phyloP scores from a whole-genome alignment of 2,329 filamentous ascomycete genomes.

The Talaromyces sp. region DNA sequence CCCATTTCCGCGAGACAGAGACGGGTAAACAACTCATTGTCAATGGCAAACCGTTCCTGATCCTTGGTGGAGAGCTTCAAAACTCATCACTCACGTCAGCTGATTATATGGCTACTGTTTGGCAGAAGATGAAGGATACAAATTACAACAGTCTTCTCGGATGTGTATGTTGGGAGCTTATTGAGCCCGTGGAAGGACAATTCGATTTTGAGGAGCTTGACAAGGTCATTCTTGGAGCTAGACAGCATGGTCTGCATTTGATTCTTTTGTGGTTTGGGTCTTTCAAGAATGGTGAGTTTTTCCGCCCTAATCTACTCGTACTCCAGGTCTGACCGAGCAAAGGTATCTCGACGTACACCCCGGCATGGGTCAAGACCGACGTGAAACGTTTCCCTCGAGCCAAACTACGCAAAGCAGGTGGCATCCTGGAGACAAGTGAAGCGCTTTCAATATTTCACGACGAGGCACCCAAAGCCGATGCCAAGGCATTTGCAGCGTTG shows the following conservation, averaged over 20 bases:
- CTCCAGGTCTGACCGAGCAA: background rate
- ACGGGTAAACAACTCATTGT: background rate
- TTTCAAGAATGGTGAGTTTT: background rate
- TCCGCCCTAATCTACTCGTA: background rate
- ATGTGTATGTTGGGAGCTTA: background rate
- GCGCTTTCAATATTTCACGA: background rate
- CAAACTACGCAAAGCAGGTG: background rate
- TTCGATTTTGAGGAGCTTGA: background rate
- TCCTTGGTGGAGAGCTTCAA: slow-evolving; percentile 27
- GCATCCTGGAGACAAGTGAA: background rate
- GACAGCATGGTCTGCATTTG: background rate
- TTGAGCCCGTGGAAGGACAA: background rate
- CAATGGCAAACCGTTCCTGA: background rate
- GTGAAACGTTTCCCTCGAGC: background rate
- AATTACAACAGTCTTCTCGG: slow-evolving; percentile 44
- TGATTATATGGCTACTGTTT: slow-evolving; percentile 46
- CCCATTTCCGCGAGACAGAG: background rate
- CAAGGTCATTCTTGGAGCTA: background rate
- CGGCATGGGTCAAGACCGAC: background rate
- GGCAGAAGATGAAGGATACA: slow-evolving; percentile 44
- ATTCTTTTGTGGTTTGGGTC: background rate
- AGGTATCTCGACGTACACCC: background rate
- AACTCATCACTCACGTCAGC: slow-evolving; percentile 50
- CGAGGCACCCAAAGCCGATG: background rate
- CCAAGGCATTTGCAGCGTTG: background rate